Evolutionary conservation across 2,329 filamentous ascomycete genomes (phyloP).

Genomic region (Ophiostoma sp.): DNA sequence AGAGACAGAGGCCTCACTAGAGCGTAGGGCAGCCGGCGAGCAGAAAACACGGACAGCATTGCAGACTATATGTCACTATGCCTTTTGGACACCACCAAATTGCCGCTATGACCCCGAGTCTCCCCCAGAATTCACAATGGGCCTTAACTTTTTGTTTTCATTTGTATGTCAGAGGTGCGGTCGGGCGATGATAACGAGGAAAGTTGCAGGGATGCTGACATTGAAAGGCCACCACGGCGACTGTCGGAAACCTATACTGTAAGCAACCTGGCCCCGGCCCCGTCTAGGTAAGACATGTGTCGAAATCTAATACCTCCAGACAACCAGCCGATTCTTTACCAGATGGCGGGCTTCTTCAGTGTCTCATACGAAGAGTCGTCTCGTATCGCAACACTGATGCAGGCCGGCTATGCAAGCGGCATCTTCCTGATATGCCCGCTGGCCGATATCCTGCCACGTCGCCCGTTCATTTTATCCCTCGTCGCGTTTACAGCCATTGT

Average conservation of each 20-base stretch:
- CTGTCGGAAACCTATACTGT: conserved; percentile 70
- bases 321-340: conserved; percentile 72
- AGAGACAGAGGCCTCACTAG: background rate
- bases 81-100: conserved; percentile 44
- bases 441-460: conserved; percentile 62
- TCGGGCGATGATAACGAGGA: background rate
- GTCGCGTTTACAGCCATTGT: conserved; percentile 63
- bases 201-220: background rate
- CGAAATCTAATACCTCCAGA: conserved; percentile 34
- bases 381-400: conserved; percentile 67
- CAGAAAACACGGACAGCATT: background rate
- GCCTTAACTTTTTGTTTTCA: conserved; percentile 65
- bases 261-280: background rate
- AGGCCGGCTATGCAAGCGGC: conserved; percentile 72
- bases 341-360: conserved; percentile 64
- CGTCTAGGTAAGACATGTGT: background rate
- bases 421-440: conserved; percentile 70
- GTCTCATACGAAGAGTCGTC: conserved; percentile 64
- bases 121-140: conserved; percentile 63
- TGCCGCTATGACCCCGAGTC: conserved; percentile 63
- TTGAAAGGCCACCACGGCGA: conserved; percentile 53
- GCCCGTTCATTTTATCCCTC: conserved; percentile 64
- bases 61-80: background rate
- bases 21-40: background rate
- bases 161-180: conserved; percentile 41